phyloP scores from a whole-genome alignment of 179 eudicot species.

The Sideroxylon spinosum region DNA sequence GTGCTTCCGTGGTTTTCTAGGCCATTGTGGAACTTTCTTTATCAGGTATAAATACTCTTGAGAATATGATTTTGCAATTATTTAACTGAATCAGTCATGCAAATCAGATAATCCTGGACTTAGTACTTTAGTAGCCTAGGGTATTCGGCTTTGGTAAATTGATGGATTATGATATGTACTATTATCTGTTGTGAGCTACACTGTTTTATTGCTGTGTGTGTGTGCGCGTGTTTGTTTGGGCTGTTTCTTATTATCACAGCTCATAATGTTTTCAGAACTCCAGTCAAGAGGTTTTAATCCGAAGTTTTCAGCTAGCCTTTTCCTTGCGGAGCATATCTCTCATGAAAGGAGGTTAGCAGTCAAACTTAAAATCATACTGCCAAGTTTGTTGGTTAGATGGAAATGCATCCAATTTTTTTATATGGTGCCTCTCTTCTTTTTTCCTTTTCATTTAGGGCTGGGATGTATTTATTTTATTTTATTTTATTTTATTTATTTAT shows the following conservation, averaged over 20 bases:
- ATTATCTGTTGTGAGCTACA: neutral
- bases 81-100: neutral
- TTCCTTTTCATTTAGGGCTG: too few relatives aligned
- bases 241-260: conserved; percentile 6
- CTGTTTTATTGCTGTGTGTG: too few relatives aligned
- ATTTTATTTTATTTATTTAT: neutral
- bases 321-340: conserved; percentile 76
- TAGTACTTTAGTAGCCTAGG: neutral
- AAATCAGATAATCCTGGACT: neutral
- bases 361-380: neutral
- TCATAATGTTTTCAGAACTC: conserved; percentile 51
- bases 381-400: neutral
- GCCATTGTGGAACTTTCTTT: neutral
- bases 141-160: neutral
- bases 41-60: neutral
- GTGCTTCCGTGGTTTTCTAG: neutral
- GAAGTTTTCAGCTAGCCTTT: conserved; percentile 94
- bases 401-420: neutral
- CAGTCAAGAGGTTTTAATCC: conserved; percentile 66
- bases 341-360: conserved; percentile 60
- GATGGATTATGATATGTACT: neutral
- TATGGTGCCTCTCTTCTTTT: neutral
- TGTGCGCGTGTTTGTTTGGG: too few relatives aligned
- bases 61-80: conserved; percentile 7
- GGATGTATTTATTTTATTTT: neutral